Evolutionary conservation across 73 alveolate genomes (phyloP).

Genomic region (Loxodes magnus): DNA sequence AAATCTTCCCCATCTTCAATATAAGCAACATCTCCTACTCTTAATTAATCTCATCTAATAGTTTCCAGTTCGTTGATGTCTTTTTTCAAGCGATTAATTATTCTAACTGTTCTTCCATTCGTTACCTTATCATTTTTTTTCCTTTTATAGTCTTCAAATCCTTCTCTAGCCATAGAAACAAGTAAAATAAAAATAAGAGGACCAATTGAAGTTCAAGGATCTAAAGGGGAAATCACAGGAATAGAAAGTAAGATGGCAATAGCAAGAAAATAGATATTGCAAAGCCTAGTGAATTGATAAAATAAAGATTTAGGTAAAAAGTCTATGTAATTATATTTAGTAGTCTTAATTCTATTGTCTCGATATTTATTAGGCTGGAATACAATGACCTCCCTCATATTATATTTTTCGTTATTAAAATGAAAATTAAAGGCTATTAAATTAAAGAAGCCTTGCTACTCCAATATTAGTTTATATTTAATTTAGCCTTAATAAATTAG

Average conservation of each 20-base stretch:
- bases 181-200: constrained; percentile 90
- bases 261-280: constrained; percentile 58
- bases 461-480: too few relatives aligned
- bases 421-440: too few relatives aligned
- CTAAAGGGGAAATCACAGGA: constrained; percentile 75
- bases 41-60: constrained; percentile 23
- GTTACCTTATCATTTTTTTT: constrained; percentile 10
- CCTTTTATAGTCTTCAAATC: constrained; percentile 72
- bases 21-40: constrained; percentile 74
- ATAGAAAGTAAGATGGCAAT: constrained; percentile 69
- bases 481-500: too few relatives aligned
- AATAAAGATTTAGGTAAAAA: constrained; percentile 14
- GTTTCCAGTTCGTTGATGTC: background rate
- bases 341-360: too few relatives aligned
- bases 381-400: too few relatives aligned
- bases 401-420: too few relatives aligned
- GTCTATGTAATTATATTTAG: constrained; percentile 2
- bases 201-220: constrained; percentile 85
- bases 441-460: too few relatives aligned
- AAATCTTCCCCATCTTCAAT: constrained; percentile 70
- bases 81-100: constrained; percentile 1
- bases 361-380: too few relatives aligned
- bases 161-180: constrained; percentile 90
- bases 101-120: constrained; percentile 20
- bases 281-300: constrained; percentile 55